These are phyloP conservation scores for Aspergillus costaricaensis DNA, from an alignment of 2,329 filamentous ascomycete species.

Conservation along the genomic window DNA sequence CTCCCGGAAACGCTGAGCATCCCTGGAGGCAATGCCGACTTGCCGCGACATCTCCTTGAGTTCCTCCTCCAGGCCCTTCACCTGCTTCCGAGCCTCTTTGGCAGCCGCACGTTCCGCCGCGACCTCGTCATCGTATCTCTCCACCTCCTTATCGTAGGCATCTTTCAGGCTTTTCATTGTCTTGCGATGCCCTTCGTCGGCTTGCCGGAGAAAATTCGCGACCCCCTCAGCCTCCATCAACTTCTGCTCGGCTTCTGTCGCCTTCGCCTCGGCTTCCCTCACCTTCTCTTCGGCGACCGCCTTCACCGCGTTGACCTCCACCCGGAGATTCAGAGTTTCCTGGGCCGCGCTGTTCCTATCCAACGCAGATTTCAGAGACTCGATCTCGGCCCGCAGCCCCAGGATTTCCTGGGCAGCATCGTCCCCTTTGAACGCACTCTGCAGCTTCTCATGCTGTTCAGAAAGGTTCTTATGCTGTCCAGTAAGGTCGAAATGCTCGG, in stretches of 20 bases:
- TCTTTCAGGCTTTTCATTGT: neutral
- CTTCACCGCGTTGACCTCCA: neutral
- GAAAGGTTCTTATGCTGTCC: too few relatives aligned
- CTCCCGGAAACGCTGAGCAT: constrained; percentile 14
- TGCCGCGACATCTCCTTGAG: constrained; percentile 4
- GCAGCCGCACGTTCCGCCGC: constrained; percentile 7
- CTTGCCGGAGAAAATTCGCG: too few relatives aligned
- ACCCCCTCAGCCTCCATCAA: neutral
- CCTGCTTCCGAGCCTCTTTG: neutral
- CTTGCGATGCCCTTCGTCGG: too few relatives aligned
- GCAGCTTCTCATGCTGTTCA: too few relatives aligned
- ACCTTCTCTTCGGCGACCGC: neutral
- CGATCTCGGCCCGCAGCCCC: too few relatives aligned
- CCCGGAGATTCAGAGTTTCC: neutral
- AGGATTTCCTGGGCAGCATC: too few relatives aligned
- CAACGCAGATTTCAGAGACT: neutral
- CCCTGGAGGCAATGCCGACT: constrained; percentile 13
- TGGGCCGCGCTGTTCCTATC: neutral
- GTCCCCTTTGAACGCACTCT: too few relatives aligned
- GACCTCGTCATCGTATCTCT: constrained; percentile 4
- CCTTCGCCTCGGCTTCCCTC: constrained; percentile 9
- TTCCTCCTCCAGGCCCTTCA: constrained; percentile 3
- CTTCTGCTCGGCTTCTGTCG: neutral
- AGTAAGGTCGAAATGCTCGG: too few relatives aligned
- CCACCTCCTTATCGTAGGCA: constrained; percentile 12